Conservation (phyloP, 768 basidiomycete genomes). For the Podaxis pistillaris region DNA sequence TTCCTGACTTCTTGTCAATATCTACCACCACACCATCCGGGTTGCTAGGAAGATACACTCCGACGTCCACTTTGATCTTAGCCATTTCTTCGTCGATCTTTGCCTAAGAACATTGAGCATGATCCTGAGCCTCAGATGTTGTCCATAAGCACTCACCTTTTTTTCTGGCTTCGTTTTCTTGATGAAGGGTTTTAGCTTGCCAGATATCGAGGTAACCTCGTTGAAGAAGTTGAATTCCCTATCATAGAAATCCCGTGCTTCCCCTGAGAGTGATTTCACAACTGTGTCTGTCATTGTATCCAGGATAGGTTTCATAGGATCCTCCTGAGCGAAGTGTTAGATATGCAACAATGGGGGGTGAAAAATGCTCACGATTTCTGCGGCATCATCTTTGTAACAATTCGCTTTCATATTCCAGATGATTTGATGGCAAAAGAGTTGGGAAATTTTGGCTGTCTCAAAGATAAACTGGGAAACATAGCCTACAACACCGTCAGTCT, state of each 20-base stretch:
- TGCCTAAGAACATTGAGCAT: slow-evolving; percentile 48
- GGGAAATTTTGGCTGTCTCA: slow-evolving; percentile 96
- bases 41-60: slow-evolving; percentile 96
- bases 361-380: slow-evolving; percentile 62
- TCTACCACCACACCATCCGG: slow-evolving; percentile 97
- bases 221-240: slow-evolving; percentile 95
- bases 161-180: slow-evolving; percentile 95
- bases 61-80: slow-evolving; percentile 88
- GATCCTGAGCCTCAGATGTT: background rate
- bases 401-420: slow-evolving; percentile 99
- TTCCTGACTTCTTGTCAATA: slow-evolving; percentile 93
- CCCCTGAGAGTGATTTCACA: slow-evolving; percentile 83
- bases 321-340: slow-evolving; percentile 54
- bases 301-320: slow-evolving; percentile 95
- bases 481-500: slow-evolving; percentile 42
- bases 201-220: slow-evolving; percentile 96
- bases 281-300: slow-evolving; percentile 82
- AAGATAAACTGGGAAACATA: slow-evolving; percentile 96
- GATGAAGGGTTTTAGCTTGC: slow-evolving; percentile 94
- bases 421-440: slow-evolving; percentile 98
- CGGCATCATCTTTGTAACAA: slow-evolving; percentile 88
- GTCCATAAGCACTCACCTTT: slow-evolving; percentile 53
- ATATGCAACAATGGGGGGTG: background rate
- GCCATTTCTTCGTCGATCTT: slow-evolving; percentile 99
- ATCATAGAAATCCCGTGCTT: slow-evolving; percentile 87